Evolutionary conservation across 2,329 filamentous ascomycete genomes (phyloP).

Genomic region (Neoarthrinium moseri): DNA sequence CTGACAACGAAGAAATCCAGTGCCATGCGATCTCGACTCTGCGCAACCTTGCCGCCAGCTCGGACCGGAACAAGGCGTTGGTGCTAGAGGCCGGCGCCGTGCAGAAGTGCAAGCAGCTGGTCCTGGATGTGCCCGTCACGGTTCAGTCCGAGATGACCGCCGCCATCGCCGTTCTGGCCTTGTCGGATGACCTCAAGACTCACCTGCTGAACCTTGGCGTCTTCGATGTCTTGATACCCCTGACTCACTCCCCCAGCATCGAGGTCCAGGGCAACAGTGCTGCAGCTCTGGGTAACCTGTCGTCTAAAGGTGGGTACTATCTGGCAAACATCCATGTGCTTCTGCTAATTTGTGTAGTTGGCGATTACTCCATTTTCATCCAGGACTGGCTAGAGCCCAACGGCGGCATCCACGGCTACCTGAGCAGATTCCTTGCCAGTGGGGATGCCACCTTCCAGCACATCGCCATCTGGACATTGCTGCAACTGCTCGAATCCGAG

Average conservation of each 20-base stretch:
- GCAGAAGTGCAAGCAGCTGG: slow-evolving; percentile 96
- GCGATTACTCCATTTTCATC: slow-evolving; percentile 94
- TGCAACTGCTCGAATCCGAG: slow-evolving; percentile 93
- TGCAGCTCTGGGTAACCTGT: slow-evolving; percentile 90
- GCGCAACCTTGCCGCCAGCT: slow-evolving; percentile 92
- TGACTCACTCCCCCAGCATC: slow-evolving; percentile 93
- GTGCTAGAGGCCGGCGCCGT: slow-evolving; percentile 95
- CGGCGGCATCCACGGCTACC: slow-evolving; percentile 92
- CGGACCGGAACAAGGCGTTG: slow-evolving; percentile 96
- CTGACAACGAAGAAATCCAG: slow-evolving; percentile 97
- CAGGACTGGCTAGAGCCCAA: slow-evolving; percentile 91
- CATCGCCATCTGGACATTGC: slow-evolving; percentile 96
- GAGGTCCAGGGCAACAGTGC: slow-evolving; percentile 99
- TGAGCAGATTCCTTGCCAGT: slow-evolving; percentile 88
- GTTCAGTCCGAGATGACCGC: slow-evolving; percentile 99
- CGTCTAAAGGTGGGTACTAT: slow-evolving; percentile 77
- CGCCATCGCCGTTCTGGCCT: slow-evolving; percentile 92
- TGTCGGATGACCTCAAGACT: slow-evolving; percentile 93
- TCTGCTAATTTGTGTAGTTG: slow-evolving; percentile 57
- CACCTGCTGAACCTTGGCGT: slow-evolving; percentile 89
- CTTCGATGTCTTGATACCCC: slow-evolving; percentile 91
- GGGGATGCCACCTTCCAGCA: slow-evolving; percentile 98
- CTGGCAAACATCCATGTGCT: background rate
- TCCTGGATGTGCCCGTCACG: slow-evolving; percentile 86
- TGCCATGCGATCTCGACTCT: slow-evolving; percentile 98